Conservation (phyloP, 176 grass and related monocot genomes). For the Triticum monococcum region DNA sequence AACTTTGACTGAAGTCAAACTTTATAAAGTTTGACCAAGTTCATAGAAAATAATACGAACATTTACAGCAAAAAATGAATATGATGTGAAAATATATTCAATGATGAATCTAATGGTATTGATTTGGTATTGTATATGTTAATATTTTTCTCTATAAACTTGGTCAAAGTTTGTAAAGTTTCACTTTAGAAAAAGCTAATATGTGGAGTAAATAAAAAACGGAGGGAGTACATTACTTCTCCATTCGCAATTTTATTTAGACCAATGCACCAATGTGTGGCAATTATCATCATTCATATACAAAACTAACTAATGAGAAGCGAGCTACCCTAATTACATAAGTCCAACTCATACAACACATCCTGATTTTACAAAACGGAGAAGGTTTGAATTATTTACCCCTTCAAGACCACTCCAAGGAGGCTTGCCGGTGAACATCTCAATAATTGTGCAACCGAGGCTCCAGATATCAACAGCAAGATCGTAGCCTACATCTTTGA, state of each 20-base stretch:
- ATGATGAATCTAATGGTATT: no score
- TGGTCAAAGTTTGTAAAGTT: no score
- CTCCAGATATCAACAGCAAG: slow-evolving; percentile 92
- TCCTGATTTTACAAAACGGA: neutral
- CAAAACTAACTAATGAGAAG: slow-evolving; percentile 4
- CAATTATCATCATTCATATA: slow-evolving; percentile 14
- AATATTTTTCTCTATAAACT: no score
- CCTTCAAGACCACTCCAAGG: slow-evolving; percentile 95
- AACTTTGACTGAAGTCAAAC: no score
- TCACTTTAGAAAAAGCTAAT: no score
- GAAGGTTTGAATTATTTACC: slow-evolving; percentile 51
- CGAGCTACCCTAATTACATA: neutral
- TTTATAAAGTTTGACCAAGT: no score
- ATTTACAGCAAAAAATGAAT: no score
- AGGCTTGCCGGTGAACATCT: slow-evolving; percentile 91
- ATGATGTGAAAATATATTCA: no score
- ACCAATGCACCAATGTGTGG: neutral
- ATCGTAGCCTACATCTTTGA: slow-evolving; percentile 75
- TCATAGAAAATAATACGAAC: no score
- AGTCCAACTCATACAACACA: slow-evolving; percentile 23
- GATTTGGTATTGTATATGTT: no score
- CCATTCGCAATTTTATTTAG: slow-evolving; percentile 7
- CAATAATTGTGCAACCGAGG: slow-evolving; percentile 86
- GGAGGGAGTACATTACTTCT: slow-evolving; percentile 12
- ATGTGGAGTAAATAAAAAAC: no score